Evolutionary conservation across 108 stramenopile species (phyloP), one percentile per base, ranked within the genome.

Genomic region (Aurantiochytrium sp.): DNA sequence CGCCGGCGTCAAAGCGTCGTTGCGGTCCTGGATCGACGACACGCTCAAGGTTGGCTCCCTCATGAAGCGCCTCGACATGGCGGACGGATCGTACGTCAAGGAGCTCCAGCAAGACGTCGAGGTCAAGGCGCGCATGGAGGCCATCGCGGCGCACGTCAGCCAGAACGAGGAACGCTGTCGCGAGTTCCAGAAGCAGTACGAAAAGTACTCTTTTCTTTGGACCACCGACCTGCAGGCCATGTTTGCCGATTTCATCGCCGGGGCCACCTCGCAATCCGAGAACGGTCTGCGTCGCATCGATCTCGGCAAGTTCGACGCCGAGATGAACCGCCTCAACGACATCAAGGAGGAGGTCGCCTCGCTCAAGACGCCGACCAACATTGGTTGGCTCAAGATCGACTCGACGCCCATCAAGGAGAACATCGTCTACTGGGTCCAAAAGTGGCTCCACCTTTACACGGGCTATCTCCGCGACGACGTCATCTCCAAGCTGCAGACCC

Each of bases 331-430:
- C 48, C 95, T 95, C 87, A 93, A 94, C 55, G 93, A 89, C 27
- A 89, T 95, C n/a, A 95, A 95, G 86, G 90, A 85, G 32, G 87
- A 93, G 39, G 92, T 95, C 4, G 68, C 88, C 30, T 89, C 92
- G 19, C 89, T 86, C 45, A 68, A 92, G 27, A 90, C 90, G 22
- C 88, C 93, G 15, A 55, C 69, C 45, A 95, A 96, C 86, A 88
- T 96, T 55, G 96, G 96, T 45, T 96, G 96, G 96, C 65, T 96
- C 24, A 92, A 95, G 42, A 87, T 96, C 52, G 93, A 96, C 87
- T 92, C 93, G 6, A 90, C 92, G 21, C 96, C 96, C 2, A 93
- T 94, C 81, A 96, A 96, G 85, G 88, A 93, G 59, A 90, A 95
- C 50, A 68, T 96, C 31, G 88, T 93, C 24, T 68, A 90, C 34